Evolutionary conservation across 768 basidiomycete genomes (phyloP), one percentile per base, ranked within the genome.

Genomic region (Candolleomyces eurysporus): DNA sequence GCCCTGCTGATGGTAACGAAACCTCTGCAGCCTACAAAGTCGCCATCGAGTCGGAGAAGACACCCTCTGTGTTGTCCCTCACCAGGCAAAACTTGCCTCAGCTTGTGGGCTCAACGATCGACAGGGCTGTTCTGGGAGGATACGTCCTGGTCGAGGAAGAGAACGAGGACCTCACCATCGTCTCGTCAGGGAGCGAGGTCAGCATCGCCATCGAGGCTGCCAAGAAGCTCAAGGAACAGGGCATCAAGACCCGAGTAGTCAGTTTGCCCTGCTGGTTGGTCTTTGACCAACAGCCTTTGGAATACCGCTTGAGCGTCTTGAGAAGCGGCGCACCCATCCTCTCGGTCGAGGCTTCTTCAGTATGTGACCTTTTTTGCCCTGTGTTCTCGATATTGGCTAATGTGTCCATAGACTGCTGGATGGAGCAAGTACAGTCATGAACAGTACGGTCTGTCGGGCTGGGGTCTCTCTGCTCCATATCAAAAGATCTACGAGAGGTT

Each of bases 1-100:
- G 92, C 62, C 92, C 92, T 5, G 93, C 94, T 30, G 94, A 97
- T 72, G 95, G 96, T 39, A 96, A 97, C 73, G 96, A 98, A 81
- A 95, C 93, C n/a, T 94, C 92, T 21, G 95, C 95, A 21, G 84
- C 95, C 17, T 97, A 97, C 81, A 73, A 85, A 62, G 85, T 89
- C 60, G 90, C 94, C 50, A 75, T 98, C 67, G 80, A 83, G 65
- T 88, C 92, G 63, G 84, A 75, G 63, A 75, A 79, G 67, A 96
- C 92, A 2, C 94, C 95, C 31, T 94, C 94, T 26, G 82, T 96
- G 66, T 79, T 94, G 61, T 89, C 87, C 4, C 84, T 92, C 59
- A 92, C 93, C 58, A 86, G 92, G 46, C 92, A 96, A 79, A 95
- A 94, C 79, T 84, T 98, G 42, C 95, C 95, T 55, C 95, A 97